Evolutionary conservation across 371 early-diverging fungal species (phyloP).

Genomic region (Mucor lusitanicus): DNA sequence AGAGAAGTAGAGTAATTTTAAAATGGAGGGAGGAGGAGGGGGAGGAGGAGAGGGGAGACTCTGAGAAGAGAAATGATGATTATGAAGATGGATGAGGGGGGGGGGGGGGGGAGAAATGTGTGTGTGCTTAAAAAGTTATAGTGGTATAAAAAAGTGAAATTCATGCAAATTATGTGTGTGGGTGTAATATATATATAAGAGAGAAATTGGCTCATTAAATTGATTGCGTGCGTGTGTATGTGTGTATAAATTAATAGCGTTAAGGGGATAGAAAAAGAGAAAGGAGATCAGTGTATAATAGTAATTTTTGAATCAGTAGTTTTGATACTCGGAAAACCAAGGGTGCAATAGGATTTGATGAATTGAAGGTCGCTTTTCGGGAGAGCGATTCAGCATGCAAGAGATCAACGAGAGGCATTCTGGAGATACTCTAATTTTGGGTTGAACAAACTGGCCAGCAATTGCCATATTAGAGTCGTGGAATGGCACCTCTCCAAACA

Average conservation of each 20-base stretch:
- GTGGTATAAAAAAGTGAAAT: background rate
- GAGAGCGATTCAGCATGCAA: constrained; percentile 66
- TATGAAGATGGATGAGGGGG: background rate
- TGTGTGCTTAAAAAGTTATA: background rate
- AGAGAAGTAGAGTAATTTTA: background rate
- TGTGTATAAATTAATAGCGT: background rate
- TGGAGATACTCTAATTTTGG: constrained; percentile 43
- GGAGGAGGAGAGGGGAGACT: background rate
- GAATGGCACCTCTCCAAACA: constrained; percentile 78
- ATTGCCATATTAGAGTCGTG: constrained; percentile 52
- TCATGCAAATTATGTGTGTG: background rate
- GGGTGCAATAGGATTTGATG: constrained; percentile 65
- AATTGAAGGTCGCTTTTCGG: constrained; percentile 59
- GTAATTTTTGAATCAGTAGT: constrained; percentile 2
- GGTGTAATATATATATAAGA: background rate
- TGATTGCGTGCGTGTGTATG: background rate
- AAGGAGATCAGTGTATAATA: background rate
- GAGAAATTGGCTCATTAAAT: background rate
- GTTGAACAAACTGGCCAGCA: constrained; percentile 44
- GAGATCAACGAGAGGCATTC: constrained; percentile 61
- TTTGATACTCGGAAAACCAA: constrained; percentile 50
- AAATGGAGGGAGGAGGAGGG: background rate
- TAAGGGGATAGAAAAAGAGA: background rate
- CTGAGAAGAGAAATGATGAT: background rate
- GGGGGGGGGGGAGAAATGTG: background rate